Evolutionary conservation across 139 green algal genomes (phyloP), one percentile per base, ranked within the genome.

Genomic region (Picocystis salinarum): DNA sequence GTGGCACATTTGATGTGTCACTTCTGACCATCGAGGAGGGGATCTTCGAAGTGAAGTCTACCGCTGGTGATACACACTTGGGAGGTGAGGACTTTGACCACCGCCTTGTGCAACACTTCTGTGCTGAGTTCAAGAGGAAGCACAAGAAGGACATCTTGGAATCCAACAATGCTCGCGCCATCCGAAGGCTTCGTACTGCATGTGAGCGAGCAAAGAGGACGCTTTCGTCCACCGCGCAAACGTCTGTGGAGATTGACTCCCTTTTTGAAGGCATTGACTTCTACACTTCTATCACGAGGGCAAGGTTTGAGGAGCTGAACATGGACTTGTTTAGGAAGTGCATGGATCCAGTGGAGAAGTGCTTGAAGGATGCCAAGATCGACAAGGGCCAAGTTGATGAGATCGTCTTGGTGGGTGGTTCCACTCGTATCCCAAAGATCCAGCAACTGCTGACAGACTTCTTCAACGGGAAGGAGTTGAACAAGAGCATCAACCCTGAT

Each of bases 251-350:
- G 71, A 80, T 98, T 23, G 87, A 98, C 59, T 82, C 75, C 6
- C 75, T 98, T 36, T 93, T 74, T 46, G 87, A 98, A 69, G 87
- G 87, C 50, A 56, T 94, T 5, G 88, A 99, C 71, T 99, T 97
- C 57, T 87, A 85, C 75, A 76, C 70, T 33, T 80, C 70, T 56
- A 92, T 99, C 68, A 94, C 89, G 7, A 73, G 87, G 23, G 85
- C 84, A 2, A 76, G 84, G 34, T 95, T 96, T 42, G 86, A 96
- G 77, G 88, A 98, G 77, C 66, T 97, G 25, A 80, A 75, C 79
- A 95, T 96, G 84, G 86, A 96, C 71, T 56, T 96, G 45, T 96
- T 96, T 77, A 64, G 87, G 52, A 94, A 95, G 80, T 97, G 86
- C 79, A 96, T 97, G 82, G 85, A 95, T 50, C 87, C 87, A 19